Base-by-base conservation (phyloP, 192 early-diverging fungal genomes). In the Coemansia sp. region DNA sequence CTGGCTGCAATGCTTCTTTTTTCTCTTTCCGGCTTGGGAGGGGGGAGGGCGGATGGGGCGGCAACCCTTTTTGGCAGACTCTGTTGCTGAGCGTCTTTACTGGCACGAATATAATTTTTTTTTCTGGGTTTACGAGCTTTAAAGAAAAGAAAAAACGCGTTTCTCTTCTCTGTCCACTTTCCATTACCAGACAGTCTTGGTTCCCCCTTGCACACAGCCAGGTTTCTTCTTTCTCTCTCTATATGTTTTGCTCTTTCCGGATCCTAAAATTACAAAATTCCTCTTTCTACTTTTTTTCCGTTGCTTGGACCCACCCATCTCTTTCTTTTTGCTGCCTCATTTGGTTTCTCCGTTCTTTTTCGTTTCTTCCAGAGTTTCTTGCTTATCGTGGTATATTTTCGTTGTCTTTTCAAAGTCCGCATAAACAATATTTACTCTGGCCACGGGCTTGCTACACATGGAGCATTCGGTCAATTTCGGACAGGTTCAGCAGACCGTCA, bases 401-500 rank as follows among this genome's bases (percentile, higher is more conserved):
- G 68, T 43, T 13, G 26, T 54, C 51, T 54, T 42, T 63, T 74
- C 2, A 36, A 49, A 48, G 19, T 62, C 63, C 48, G 19, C 39
- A 36, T 19, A 54, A 62, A 58, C 58, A 10, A 52, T 61, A n/a
- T 40, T 59, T 59, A 40, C 40, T 59, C 57, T 59, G 57, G 57
- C 57, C 57, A 59, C 32, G 40, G 41, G 45, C 65, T 69, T 39
- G 48, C 18, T 63, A 56, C 62, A 45, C 51, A 84, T 78, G 71
- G 73, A 83, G 66, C 63, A 77, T 67, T 48, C 73, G 40, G 65
- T 71, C 69, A 62, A 76, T 61, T 71, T 72, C 62, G 70, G 78
- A 39, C 65, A 72, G 62, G 73, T 72, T 61, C 71, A 73, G 67
- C 85, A 85, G 74, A 76, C 78, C 65, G 71, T 77, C 56, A 68